These are phyloP conservation scores for Blepharisma stoltei DNA, from an alignment of 73 alveolate genomes.

Conservation along the genomic window DNA sequence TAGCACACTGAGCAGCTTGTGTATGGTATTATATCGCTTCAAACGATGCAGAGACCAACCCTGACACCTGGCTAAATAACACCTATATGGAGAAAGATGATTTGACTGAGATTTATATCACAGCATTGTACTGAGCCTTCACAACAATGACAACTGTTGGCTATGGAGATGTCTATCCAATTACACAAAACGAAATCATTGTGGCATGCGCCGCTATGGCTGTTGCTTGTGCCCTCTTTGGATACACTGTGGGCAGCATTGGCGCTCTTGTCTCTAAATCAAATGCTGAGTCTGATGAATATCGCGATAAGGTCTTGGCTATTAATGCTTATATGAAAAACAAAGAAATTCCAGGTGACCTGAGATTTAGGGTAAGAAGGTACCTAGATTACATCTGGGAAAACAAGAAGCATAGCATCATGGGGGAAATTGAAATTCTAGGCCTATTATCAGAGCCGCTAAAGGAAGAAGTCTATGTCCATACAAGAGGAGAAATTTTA, in stretches of 20 bases:
- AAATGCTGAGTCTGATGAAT: constrained; percentile 54
- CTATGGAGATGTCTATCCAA: constrained; percentile 82
- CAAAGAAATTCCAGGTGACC: constrained; percentile 63
- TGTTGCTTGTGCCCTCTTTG: constrained; percentile 77
- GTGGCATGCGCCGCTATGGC: constrained; percentile 62
- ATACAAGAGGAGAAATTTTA: constrained; percentile 62
- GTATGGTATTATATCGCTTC: constrained; percentile 53
- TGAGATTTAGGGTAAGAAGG: constrained; percentile 62
- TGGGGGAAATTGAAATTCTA: constrained; percentile 74
- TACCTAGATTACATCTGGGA: constrained; percentile 76
- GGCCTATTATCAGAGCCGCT: constrained; percentile 62
- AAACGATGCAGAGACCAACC: constrained; percentile 41
- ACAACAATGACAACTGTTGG: constrained; percentile 93
- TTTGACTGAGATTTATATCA: constrained; percentile 43
- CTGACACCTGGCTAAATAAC: constrained; percentile 47
- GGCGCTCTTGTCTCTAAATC: constrained; percentile 69
- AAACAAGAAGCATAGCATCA: constrained; percentile 57
- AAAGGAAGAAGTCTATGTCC: constrained; percentile 50
- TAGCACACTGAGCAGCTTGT: constrained; percentile 74
- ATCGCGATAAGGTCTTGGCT: constrained; percentile 65
- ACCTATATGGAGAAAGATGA: constrained; percentile 50
- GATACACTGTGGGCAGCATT: constrained; percentile 77
- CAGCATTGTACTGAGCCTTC: constrained; percentile 82
- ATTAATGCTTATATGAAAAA: constrained; percentile 66
- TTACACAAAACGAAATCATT: constrained; percentile 61